A percentile compares a stretch with the other conserved stretches of the same genome.
Conservation (phyloP, 1,284 basidiomycete genomes). For the Abortiporus biennis region DNA sequence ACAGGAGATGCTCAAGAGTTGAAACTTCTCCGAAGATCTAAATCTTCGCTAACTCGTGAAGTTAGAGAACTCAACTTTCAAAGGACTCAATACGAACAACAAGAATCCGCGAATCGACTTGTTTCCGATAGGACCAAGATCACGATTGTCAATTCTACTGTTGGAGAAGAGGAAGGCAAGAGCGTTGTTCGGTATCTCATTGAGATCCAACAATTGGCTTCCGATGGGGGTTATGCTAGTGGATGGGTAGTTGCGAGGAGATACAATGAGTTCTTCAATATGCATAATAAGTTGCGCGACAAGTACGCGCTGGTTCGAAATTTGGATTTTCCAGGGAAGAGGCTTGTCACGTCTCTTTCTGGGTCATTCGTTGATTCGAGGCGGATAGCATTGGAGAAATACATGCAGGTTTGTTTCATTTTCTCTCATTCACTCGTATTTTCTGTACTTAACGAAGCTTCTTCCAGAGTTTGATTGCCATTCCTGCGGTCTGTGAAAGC, state of each 20-base stretch:
- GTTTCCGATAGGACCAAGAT: slow-evolving; percentile 76
- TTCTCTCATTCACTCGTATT: background rate
- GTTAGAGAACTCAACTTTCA: slow-evolving; percentile 83
- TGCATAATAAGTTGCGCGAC: slow-evolving; percentile 83
- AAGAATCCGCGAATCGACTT: slow-evolving; percentile 81
- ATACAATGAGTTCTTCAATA: slow-evolving; percentile 90
- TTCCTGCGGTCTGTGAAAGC: slow-evolving; percentile 76
- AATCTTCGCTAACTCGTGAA: slow-evolving; percentile 77
- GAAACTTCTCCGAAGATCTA: slow-evolving; percentile 75
- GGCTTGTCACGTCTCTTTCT: slow-evolving; percentile 80
- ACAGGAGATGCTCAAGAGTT: slow-evolving; percentile 88
- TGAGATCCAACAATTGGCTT: slow-evolving; percentile 81
- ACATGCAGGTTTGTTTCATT: slow-evolving; percentile 65
- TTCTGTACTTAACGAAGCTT: slow-evolving; percentile 4
- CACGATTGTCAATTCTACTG: slow-evolving; percentile 71
- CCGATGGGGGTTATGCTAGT: slow-evolving; percentile 67
- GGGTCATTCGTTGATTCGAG: slow-evolving; percentile 81
- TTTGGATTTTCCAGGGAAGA: slow-evolving; percentile 87
- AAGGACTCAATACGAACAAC: slow-evolving; percentile 86
- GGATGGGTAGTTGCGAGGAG: slow-evolving; percentile 90
- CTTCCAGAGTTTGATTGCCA: slow-evolving; percentile 63
- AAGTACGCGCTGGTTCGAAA: slow-evolving; percentile 59
- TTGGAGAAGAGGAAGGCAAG: slow-evolving; percentile 78
- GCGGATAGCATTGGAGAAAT: slow-evolving; percentile 77
- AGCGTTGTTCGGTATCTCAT: slow-evolving; percentile 91